Base-by-base conservation (phyloP, 805 yeast species). In the Lipomyces spencermartinsiae region DNA sequence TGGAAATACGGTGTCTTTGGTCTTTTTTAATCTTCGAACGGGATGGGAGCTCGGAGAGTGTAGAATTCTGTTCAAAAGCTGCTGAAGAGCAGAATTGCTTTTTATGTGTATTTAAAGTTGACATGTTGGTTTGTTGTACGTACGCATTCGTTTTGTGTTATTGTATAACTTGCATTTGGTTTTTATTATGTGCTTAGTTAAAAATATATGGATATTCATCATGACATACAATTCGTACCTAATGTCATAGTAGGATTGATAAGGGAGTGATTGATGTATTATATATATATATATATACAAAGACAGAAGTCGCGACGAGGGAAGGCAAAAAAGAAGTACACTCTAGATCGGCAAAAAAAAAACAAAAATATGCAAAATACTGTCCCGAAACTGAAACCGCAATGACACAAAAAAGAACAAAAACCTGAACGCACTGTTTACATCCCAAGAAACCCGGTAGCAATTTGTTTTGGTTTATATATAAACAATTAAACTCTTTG, bases 351-450 rank as follows among this genome's bases (percentile, higher is more conserved):
- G n/a, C n/a, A n/a, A n/a, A n/a, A n/a, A n/a, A 43, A 43, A 7
- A 43, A 43, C 12, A 7, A 16, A 43, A 16, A 37, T 37, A 43
- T 43, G 49, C 49, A 43, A 39, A 43, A 43, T 43, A 43, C 1
- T 2, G 16, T 12, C 49, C 49, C 22, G 8, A 9, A 7, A 43
- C 49, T 6, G 16, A 4, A 43, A 12, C 16, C 49, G 10, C 8
- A 43, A 16, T 19, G n/a, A 43, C 49, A 12, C 12, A 37, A 37
- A 10, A 37, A 37, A 12, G 4, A 5, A 2, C 37, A 34, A 35
- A 37, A 37, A 12, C 49, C 49, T 43, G 49, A 43, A 43, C 49
- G 49, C 49, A 43, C 49, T 16, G 49, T 43, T 43, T 43, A 43
- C 10, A 43, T 43, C 49, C 49, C 19, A 43, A 43, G 49, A 43